Evolutionary conservation across 352 stramenopile species (phyloP), one percentile per base, ranked within the genome.

Genomic region (Aphanomyces cochlioides): DNA sequence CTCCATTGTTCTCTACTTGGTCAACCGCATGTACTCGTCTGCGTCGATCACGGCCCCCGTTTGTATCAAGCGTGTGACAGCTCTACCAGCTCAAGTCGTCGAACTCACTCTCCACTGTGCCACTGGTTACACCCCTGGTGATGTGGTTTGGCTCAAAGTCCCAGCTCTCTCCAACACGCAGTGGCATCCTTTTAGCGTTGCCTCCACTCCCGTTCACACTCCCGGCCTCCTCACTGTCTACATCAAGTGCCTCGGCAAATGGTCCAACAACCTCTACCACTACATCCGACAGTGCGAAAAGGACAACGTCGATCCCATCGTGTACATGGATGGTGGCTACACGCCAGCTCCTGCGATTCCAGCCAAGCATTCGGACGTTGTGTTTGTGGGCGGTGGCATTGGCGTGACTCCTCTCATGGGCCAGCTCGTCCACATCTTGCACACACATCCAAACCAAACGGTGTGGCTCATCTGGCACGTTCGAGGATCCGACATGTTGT

Each of bases 251-350:
- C 15, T 47, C 15, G 61, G 58, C 2, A 45, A 66, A 43, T 80
- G 75, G 75, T 68, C 72, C 0, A 47, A 43, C 7, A 40, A 63
- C 7, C 45, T 82, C 10, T 72, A 78, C 58, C 73, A 79, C 8
- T 56, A 75, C 3, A 71, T 74, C n/a, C 74, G 76, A 8, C 59
- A 77, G 15, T 72, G 73, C 13, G 74, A 78, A 43, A 73, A 68
- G 10, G 56, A 59, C 5, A 69, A 77, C 15, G 54, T 75, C 43
- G 48, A 69, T 0, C 77, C 77, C 0, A 39, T 72, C 3, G 48
- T 80, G 13, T 76, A 78, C 57, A 47, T 74, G 0, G 77, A 82
- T n/a, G 75, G 73, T 1, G 79, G 75, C 41, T 81, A 83, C 43
- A 73, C 72, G 4, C 53, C 64, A 12, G 34, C 64, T 15, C 34